A percentile compares a stretch with the other conserved stretches of the same genome.
Evolutionary conservation across 2,329 filamentous ascomycete species (phyloP).

Genomic region (Aspergillus latus): DNA sequence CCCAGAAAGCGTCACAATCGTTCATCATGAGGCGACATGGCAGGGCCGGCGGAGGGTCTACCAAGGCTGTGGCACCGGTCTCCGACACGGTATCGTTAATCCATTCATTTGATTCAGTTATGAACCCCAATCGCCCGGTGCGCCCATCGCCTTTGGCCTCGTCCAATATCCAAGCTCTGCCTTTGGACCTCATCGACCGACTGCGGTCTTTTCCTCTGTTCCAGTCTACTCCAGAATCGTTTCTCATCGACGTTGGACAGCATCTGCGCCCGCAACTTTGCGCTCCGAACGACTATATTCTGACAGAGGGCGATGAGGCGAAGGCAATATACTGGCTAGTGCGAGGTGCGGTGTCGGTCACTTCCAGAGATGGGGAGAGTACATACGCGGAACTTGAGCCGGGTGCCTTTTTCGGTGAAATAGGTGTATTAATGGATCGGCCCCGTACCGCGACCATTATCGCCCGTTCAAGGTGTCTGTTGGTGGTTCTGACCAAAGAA

Average conservation of each 20-base stretch:
- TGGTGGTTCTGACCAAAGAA: conserved; percentile 93
- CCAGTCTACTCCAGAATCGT: conserved; percentile 85
- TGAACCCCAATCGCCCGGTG: conserved; percentile 83
- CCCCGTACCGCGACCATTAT: conserved; percentile 93
- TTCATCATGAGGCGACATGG: conserved; percentile 49
- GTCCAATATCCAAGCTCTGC: conserved; percentile 91
- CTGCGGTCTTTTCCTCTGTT: conserved; percentile 97
- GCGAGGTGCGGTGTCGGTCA: conserved; percentile 88
- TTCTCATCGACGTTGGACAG: conserved; percentile 83
- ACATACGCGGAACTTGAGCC: conserved; percentile 94
- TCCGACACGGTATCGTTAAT: conserved; percentile 76
- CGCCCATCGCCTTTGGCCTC: conserved; percentile 90
- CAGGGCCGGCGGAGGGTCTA: conserved; percentile 46
- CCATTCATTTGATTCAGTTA: conserved; percentile 87
- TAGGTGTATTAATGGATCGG: conserved; percentile 96
- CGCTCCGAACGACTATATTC: conserved; percentile 83
- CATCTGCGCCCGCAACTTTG: conserved; percentile 89
- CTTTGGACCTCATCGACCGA: conserved; percentile 88
- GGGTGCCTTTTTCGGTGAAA: conserved; percentile 97
- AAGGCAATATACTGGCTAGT: conserved; percentile 99
- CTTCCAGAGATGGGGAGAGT: conserved; percentile 92
- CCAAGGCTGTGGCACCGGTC: conserved; percentile 51
- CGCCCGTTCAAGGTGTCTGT: conserved; percentile 82
- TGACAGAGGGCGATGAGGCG: conserved; percentile 93
- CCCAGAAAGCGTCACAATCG: conserved; percentile 15